A percentile compares a stretch with the other conserved stretches of the same genome.
Evolutionary conservation across 2,329 filamentous ascomycete species (phyloP).

Genomic region (Cladophialophora psammophila): DNA sequence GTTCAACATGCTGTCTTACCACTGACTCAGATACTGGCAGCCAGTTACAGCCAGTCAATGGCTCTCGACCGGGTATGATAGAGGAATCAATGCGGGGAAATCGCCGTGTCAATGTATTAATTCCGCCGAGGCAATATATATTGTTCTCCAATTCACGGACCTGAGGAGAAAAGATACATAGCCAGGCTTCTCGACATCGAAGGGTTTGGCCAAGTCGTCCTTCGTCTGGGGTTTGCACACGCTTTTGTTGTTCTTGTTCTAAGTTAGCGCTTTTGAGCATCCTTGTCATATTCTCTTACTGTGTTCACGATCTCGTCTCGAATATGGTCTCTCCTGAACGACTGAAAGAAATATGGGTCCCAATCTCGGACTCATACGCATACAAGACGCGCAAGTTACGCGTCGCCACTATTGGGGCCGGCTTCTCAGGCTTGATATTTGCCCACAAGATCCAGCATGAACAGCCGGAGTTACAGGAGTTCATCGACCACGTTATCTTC

Average conservation of each 20-base stretch:
- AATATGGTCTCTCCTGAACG: slow-evolving; percentile 31
- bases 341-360: slow-evolving; percentile 35
- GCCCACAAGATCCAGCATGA: slow-evolving; percentile 52
- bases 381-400: slow-evolving; percentile 34
- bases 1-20: neutral
- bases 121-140: neutral
- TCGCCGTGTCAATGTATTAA: neutral
- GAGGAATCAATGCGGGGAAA: slow-evolving; percentile 6
- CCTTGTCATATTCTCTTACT: neutral
- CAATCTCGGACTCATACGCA: slow-evolving; percentile 33
- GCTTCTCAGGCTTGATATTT: slow-evolving; percentile 48
- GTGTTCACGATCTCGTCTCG: neutral
- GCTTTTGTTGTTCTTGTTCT: neutral
- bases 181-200: neutral
- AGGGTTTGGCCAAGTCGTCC: neutral
- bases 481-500: slow-evolving; percentile 52
- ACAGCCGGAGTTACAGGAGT: slow-evolving; percentile 44
- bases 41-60: neutral
- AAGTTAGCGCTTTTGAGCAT: neutral
- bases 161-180: neutral
- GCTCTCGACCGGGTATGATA: neutral
- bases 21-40: neutral
- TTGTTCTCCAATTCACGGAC: neutral
- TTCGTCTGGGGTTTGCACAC: neutral
- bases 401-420: slow-evolving; percentile 43